Evolutionary conservation across 306 rosid species (phyloP).

Genomic region (Lablab purpureus): DNA sequence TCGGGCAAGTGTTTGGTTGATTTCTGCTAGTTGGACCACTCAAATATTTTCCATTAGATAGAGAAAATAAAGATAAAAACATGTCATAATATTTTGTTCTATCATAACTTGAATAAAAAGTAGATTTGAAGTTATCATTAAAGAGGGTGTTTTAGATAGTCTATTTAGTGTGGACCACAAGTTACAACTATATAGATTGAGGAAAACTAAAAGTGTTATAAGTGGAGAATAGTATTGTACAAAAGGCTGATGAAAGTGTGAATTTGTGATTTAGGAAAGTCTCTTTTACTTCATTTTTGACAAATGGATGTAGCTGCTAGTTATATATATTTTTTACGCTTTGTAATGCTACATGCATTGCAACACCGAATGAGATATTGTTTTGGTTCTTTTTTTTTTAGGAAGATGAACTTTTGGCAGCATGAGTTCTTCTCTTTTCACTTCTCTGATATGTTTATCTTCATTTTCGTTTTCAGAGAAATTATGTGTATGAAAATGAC

Average conservation of each 20-base stretch:
- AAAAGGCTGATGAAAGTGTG: constrained; percentile 21
- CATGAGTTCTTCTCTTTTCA: constrained; percentile 32
- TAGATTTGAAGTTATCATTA: constrained; percentile 44
- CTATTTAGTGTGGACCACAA: constrained; percentile 55
- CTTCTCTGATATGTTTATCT: constrained; percentile 15
- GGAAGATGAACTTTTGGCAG: constrained; percentile 39
- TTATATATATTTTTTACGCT: not conserved
- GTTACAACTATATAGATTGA: constrained; percentile 33
- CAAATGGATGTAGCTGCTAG: constrained; percentile 24
- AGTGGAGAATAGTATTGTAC: not conserved
- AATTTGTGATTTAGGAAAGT: constrained; percentile 16
- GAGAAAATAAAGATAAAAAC: constrained; percentile 19
- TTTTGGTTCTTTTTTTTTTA: constrained; percentile 1
- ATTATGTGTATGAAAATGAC: constrained; percentile 35
- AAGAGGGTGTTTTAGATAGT: constrained; percentile 39
- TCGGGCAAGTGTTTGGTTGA: constrained; percentile 47
- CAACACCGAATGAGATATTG: constrained; percentile 11
- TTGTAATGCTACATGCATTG: constrained; percentile 41
- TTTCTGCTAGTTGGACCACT: constrained; percentile 51
- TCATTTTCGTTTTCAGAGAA: not conserved
- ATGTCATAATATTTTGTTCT: not conserved
- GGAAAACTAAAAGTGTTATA: constrained; percentile 9
- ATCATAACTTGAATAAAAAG: constrained; percentile 38
- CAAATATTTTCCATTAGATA: not conserved
- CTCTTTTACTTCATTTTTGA: not conserved